These are phyloP conservation scores for Dinochytrium kinnereticum DNA, from an alignment of 371 early-diverging fungal species.

Conservation along the genomic window DNA sequence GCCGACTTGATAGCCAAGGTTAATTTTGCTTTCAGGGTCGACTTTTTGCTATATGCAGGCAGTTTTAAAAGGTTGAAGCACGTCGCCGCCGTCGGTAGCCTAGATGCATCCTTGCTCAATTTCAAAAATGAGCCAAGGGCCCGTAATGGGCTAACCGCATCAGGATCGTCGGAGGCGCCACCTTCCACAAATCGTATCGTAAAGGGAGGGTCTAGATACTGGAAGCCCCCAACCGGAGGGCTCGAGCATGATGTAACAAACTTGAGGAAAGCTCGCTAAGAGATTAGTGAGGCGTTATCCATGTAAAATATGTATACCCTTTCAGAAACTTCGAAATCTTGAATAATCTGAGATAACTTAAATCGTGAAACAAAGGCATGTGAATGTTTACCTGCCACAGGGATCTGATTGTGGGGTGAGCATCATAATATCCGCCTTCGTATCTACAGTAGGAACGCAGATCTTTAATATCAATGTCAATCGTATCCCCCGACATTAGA, in stretches of 20 bases:
- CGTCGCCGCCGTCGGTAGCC: constrained; percentile 67
- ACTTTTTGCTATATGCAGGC: constrained; percentile 73
- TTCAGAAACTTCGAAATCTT: constrained; percentile 37
- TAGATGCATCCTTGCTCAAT: constrained; percentile 43
- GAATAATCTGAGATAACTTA: constrained; percentile 40
- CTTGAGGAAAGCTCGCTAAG: constrained; percentile 68
- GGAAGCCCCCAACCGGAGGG: constrained; percentile 91
- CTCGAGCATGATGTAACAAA: constrained; percentile 92
- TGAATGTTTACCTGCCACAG: constrained; percentile 84
- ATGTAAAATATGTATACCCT: constrained; percentile 44
- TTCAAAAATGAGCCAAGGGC: constrained; percentile 44
- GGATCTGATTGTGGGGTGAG: constrained; percentile 54
- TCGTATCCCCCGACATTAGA: constrained; percentile 83
- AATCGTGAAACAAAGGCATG: not conserved
- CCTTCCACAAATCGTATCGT: constrained; percentile 72
- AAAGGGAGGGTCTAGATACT: constrained; percentile 65
- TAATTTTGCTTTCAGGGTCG: constrained; percentile 69
- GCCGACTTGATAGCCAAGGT: constrained; percentile 85
- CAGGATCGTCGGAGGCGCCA: constrained; percentile 47
- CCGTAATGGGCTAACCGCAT: constrained; percentile 43
- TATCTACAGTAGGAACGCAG: constrained; percentile 56
- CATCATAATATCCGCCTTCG: constrained; percentile 47
- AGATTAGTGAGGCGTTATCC: constrained; percentile 45
- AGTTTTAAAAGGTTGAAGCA: constrained; percentile 95
- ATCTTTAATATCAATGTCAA: constrained; percentile 77